Evolutionary conservation across 345 rosid species (phyloP), one percentile per base, ranked within the genome.

Genomic region (Lepidium didymum): DNA sequence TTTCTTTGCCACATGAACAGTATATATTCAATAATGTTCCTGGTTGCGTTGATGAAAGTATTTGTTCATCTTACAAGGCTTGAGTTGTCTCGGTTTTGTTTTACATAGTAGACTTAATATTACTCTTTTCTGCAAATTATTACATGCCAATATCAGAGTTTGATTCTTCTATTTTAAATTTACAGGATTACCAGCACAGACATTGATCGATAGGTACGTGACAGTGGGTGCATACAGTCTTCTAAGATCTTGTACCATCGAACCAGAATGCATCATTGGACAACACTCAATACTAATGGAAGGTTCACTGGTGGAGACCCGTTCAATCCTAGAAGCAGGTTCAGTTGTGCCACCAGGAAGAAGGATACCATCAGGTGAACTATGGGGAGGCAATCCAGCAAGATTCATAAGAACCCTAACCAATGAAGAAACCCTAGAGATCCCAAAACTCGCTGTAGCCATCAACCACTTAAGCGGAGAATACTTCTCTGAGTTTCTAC

Each of bases 311-410:
- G 86, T 93, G 37, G 99, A 94, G 81, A 87, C 93, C 1, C 92
- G 83, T 57, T 81, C 99, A 18, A 94, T 94, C 52, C 81, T 94
- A 5, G 99, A 94, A 83, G 99, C 97, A 3, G 99, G 96, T 33
- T 89, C 99, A 2, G 93, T 94, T 47, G 81, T 94, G 59, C 97
- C 96, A 19, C 99, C 99, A 38, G 97, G 97, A 34, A 86, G 99
- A 75, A 83, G 96, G 81, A 89, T 94, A 57, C 99, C 97, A 42
- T 83, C 91, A 0, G 96, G 99, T 54, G 97, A 94, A 62, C 91
- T 91, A 46, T 94, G 97, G 97, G 96, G 96, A 37, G 99, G 99
- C 44, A 94, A 94, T 79, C 99, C 97, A 19, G 97, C 96, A 37
- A 87, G 84, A 81, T 91, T 86, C 71, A 88, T 91, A 25, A 78